Percentiles rank a stretch among this genome's conserved stretches.
Conservation (phyloP, 2,329 filamentous ascomycete species). For the Neurospora sp. region DNA sequence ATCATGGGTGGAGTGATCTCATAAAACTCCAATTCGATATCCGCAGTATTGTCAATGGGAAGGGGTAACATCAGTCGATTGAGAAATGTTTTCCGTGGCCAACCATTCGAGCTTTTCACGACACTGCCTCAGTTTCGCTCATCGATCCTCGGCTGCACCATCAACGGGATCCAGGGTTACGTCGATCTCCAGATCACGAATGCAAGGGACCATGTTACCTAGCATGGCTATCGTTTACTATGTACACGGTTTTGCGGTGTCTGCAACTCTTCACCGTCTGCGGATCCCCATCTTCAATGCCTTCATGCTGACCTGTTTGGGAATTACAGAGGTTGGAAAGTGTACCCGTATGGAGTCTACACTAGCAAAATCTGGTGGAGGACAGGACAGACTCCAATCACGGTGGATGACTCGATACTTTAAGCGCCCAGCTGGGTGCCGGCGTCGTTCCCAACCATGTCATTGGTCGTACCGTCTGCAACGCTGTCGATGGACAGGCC, state of each 20-base stretch:
- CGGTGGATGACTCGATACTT: not conserved
- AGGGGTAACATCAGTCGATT: not conserved
- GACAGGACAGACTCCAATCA: not conserved
- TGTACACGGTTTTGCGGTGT: not conserved
- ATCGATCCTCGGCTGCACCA: not conserved
- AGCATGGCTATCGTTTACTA: not conserved
- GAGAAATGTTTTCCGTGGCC: not conserved
- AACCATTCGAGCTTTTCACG: not conserved
- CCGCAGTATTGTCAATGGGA: not conserved
- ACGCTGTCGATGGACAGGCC: slow-evolving; percentile 5
- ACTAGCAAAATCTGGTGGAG: not conserved
- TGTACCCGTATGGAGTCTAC: not conserved
- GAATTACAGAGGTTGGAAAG: not conserved
- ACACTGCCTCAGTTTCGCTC: not conserved
- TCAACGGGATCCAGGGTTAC: not conserved
- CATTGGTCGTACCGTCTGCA: slow-evolving; percentile 16
- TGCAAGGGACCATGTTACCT: not conserved
- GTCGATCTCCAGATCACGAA: not conserved
- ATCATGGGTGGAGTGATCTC: not conserved
- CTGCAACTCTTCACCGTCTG: not conserved
- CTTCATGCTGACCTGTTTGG: not conserved
- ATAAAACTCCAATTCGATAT: too few relatives aligned
- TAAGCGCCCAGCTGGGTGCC: slow-evolving; percentile 18
- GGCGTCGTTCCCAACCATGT: slow-evolving; percentile 3
- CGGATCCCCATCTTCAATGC: not conserved